Base-by-base conservation (phyloP, 2,329 filamentous ascomycete species). In the Alternaria sp. region DNA sequence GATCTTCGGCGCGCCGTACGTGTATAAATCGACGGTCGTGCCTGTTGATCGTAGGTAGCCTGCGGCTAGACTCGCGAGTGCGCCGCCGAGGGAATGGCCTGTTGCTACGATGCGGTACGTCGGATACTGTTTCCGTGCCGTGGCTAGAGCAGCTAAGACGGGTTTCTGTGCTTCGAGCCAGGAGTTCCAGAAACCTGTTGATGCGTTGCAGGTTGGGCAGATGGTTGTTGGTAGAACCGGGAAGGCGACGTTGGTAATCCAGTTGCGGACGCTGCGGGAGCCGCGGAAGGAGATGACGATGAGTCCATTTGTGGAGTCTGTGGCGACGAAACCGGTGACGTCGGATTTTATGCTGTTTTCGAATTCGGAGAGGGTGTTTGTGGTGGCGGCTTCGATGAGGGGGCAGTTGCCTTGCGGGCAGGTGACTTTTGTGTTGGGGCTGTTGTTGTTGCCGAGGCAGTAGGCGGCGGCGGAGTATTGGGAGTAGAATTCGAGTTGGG, bases 81-180 rank as follows among this genome's bases (percentile, higher is more conserved):
- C 89, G 25, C 83, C 90, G 51, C 90, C 90, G 5, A 93, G 86
- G 10, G 88, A 90, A 81, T 92, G 90, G 36, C 90, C 91, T 0
- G 89, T 88, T n/a, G 85, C 77, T 17, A 90, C 75, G 73, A 91
- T 73, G 49, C 76, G 76, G 81, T 85, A 90, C 51, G 63, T 66
- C 1, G 88, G 87, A 79, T 88, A 79, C 26, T 81, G 75, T 1
- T 74, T 71, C 44, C 74, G 75, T 4, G 87, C 86, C 1, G 75
- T 62, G 19, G 77, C 66, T 21, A 91, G 73, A 57, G 82, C 83
- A 2, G 72, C 67, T 7, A 85, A 67, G 15, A 86, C 83, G 5
- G 72, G 69, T 2, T 60, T 57, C 13, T 81, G 71, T 19, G 89
- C 82, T 64, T 90, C 88, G 11, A 78, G 65, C 87, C 88, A 91